Percentiles rank a stretch among this genome's conserved stretches.
Evolutionary conservation across 495 filamentous ascomycete genomes (phyloP).

Genomic region (Platismatia glauca): DNA sequence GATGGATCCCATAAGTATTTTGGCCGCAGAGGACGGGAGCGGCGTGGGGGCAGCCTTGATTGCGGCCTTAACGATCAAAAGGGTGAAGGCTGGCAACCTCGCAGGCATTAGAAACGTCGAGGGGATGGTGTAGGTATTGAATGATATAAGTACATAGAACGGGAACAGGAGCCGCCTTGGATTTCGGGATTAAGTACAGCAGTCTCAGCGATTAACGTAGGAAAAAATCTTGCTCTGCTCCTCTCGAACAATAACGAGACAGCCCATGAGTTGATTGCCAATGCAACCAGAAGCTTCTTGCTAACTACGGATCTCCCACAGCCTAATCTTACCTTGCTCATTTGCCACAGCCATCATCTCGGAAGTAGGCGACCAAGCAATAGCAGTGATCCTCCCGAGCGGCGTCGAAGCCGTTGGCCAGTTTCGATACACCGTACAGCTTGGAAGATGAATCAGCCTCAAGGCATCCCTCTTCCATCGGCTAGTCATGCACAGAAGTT

Average conservation of each 20-base stretch:
- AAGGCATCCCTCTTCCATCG: constrained; percentile 80
- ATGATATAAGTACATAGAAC: not conserved
- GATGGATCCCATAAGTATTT: constrained; percentile 75
- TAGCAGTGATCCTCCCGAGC: constrained; percentile 69
- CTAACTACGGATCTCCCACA: constrained; percentile 71
- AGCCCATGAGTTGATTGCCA: not conserved
- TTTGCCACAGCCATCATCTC: constrained; percentile 75
- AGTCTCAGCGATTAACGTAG: too few species aligned
- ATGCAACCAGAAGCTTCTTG: not conserved
- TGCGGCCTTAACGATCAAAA: constrained; percentile 84
- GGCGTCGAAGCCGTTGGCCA: constrained; percentile 92
- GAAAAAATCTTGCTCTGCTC: not conserved
- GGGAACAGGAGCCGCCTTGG: not conserved
- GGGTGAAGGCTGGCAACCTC: constrained; percentile 67
- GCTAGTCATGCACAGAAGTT: constrained; percentile 76
- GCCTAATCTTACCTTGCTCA: constrained; percentile 71
- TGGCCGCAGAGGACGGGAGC: constrained; percentile 85
- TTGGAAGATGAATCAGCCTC: constrained; percentile 80
- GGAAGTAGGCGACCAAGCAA: constrained; percentile 64
- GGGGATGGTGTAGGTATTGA: constrained; percentile 23
- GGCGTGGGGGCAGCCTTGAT: constrained; percentile 96
- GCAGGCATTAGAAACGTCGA: constrained; percentile 70
- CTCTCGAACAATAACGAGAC: not conserved
- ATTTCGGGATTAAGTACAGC: not conserved
- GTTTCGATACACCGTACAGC: constrained; percentile 87